These are phyloP conservation scores for Clathrus columnatus DNA, from an alignment of 768 basidiomycete species.

Conservation along the genomic window DNA sequence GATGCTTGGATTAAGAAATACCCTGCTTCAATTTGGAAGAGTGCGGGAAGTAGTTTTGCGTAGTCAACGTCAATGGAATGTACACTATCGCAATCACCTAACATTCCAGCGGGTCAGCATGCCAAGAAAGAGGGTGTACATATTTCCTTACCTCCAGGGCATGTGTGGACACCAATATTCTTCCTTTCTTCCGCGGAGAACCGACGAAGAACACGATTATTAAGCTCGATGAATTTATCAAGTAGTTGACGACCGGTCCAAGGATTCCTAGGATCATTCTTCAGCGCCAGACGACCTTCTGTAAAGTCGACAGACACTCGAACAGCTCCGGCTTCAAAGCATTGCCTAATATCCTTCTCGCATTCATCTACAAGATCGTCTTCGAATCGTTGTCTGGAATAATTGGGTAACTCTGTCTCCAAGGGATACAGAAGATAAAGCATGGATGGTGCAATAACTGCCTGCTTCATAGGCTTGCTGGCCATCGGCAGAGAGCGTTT, in stretches of 20 bases:
- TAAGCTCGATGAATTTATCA: constrained; percentile 1
- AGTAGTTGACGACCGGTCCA: constrained; percentile 1
- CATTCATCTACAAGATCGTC: constrained; percentile 1
- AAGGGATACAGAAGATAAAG: constrained; percentile 3
- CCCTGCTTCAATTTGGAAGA: constrained; percentile 1
- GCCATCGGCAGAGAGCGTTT: constrained; percentile 1
- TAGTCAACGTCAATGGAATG: neutral
- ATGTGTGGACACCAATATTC: constrained; percentile 5
- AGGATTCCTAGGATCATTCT: neutral
- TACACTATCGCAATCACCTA: constrained; percentile 1
- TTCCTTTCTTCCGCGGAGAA: neutral
- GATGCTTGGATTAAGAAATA: constrained; percentile 3
- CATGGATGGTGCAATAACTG: constrained; percentile 5
- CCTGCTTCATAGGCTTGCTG: constrained; percentile 4
- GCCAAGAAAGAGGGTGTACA: neutral
- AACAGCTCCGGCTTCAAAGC: neutral
- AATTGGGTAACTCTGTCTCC: neutral
- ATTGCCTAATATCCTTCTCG: neutral
- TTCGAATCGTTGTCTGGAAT: constrained; percentile 2
- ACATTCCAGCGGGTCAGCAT: neutral
- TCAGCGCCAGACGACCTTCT: constrained; percentile 3
- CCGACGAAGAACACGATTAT: constrained; percentile 1
- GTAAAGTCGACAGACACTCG: constrained; percentile 6
- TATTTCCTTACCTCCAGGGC: neutral
- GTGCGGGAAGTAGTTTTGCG: neutral